Evolutionary conservation across 2,329 filamentous ascomycete species (phyloP), one percentile per base, ranked within the genome.

Genomic region (Cladosporium cucumerinum): DNA sequence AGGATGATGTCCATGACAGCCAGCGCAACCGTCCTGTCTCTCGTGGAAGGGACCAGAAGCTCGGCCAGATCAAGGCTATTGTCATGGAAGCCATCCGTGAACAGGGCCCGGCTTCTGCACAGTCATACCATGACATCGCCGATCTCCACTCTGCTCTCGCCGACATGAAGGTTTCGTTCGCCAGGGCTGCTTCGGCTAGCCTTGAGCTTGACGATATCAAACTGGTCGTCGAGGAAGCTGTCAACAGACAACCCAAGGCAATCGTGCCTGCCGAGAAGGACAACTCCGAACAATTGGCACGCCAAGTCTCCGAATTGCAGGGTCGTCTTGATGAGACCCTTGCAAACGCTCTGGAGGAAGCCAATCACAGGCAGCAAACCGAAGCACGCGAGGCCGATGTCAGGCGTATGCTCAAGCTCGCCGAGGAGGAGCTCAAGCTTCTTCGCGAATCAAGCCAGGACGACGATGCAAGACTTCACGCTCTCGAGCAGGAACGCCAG

Each of bases 11-110:
- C 1, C 66, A 96, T 69, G 93, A 97, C 25, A 79, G 82, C 49
- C 71, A 66, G 79, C 83, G 67, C 83, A 87, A 74, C 63, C 88
- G 91, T 60, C 90, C 90, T 6, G 84, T 88, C 70, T 97, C 93
- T 70, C 92, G 93, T 21, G 85, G 86, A 65, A 86, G 89, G 67
- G 92, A 96, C 73, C 88, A 89, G 71, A 92, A 87, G 71, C 78
- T 93, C 71, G 93, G 97, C 65, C 92, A 94, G 75, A 92, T 99
- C 69, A 80, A 81, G 69, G 73, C 74, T 11, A 80, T 81, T 36
- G 75, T 84, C 23, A 77, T 91, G 21, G 87, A 91, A 71, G 89
- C 89, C 5, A 79, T 97, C 69, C 78, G 73, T 65, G 74, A 76
- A 64, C 72, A 75, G 54, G 71, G 69, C 23, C 72, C 70, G 66